Evolutionary conservation across 2,329 filamentous ascomycete species (phyloP), one percentile per base, ranked within the genome.

Genomic region (Aphanoascus verrucosus): DNA sequence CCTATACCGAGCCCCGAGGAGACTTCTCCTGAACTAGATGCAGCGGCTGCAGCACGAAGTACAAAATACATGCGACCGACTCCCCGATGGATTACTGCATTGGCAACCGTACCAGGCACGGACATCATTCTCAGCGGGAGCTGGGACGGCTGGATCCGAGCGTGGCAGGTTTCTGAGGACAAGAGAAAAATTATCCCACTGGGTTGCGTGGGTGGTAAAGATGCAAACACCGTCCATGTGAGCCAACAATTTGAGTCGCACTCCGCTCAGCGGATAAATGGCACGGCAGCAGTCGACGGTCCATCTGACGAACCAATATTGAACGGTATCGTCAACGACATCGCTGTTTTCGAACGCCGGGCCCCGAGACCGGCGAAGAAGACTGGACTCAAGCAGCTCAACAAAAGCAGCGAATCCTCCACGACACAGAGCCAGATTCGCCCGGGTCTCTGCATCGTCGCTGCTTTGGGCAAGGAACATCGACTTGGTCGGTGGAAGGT

Each of bases 51-150:
- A 19, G 71, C 71, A 43, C 66, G 61, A 57, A 69, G 67, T 60
- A 66, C 63, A 55, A 69, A 67, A 56, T 69, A 64, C 64, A 69
- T 67, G 74, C 85, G 45, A 75, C 84, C 42, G 72, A 84, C 59
- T 56, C 87, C 93, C 3, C 79, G 91, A 65, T 94, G 86, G 78
- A 93, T 98, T 67, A 98, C 93, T 1, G 90, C 91, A 5, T 74
- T 98, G 42, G 77, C 83, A 47, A 85, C 88, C 0, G 78, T 98
- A 47, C 91, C 93, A 0, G 96, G 90, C 67, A 91, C 88, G 4
- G 89, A 98, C 64, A 74, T 95, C 49, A 81, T 98, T 54, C 75
- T 98, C 49, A 94, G 84, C 59, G 93, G 91, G 32, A 95, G 88
- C 69, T 98, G 91, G 90, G 93, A 94, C 65, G 93, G 93, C 1